Conservation (phyloP, 2,329 filamentous ascomycete genomes). For the Pezicula radicicola region DNA sequence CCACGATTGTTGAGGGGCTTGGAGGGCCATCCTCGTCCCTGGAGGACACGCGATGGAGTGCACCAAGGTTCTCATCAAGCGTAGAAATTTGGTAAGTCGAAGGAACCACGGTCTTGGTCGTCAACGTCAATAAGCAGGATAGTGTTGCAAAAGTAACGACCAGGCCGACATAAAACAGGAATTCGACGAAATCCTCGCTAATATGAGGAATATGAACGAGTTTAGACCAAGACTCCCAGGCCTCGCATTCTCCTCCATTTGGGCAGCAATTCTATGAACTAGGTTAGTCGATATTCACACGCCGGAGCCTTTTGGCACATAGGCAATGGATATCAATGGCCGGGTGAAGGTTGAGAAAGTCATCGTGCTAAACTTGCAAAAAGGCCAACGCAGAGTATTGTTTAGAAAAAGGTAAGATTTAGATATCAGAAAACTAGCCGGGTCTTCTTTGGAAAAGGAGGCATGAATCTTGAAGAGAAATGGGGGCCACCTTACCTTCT, state of each 20-base stretch:
- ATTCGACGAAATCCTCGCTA: constrained; percentile 66
- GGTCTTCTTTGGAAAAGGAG: not conserved
- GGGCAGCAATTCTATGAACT: constrained; percentile 49
- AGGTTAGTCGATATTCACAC: constrained; percentile 14
- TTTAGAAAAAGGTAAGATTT: too few relatives aligned
- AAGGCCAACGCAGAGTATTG: too few relatives aligned
- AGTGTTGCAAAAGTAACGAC: constrained; percentile 67
- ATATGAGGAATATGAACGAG: constrained; percentile 24
- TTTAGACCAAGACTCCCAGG: constrained; percentile 63
- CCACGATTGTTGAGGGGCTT: constrained; percentile 29
- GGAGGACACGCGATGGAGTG: constrained; percentile 44
- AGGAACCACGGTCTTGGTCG: constrained; percentile 91
- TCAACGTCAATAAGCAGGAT: constrained; percentile 77
- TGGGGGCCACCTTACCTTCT: constrained; percentile 47
- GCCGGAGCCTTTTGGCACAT: not conserved
- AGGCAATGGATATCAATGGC: not conserved
- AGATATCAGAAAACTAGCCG: not conserved
- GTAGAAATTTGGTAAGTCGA: constrained; percentile 85
- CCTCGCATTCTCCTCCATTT: constrained; percentile 48
- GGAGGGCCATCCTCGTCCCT: constrained; percentile 41
- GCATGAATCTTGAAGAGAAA: not conserved
- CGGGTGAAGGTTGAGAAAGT: too few relatives aligned
- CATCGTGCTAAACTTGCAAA: too few relatives aligned
- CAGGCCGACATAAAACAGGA: constrained; percentile 68
- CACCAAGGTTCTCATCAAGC: constrained; percentile 87